phyloP scores from a whole-genome alignment of 140 eudicot genomes.

The Ambrosia hybrid region DNA sequence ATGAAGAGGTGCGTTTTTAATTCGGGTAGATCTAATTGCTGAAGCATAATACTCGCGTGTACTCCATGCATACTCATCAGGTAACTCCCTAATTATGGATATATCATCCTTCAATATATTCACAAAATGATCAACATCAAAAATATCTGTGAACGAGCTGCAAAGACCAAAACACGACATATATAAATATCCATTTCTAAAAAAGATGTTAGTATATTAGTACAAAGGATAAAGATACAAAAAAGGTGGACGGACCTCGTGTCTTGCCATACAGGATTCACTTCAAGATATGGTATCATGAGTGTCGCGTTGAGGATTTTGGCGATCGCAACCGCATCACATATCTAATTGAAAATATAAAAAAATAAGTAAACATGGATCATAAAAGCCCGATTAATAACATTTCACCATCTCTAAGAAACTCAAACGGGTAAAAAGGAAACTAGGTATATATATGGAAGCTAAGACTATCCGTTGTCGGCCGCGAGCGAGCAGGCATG shows the following conservation, averaged over 20 bases:
- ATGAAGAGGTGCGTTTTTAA: slow-evolving; percentile 92
- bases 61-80: slow-evolving; percentile 91
- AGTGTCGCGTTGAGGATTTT: slow-evolving; percentile 94
- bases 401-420: not conserved
- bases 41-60: slow-evolving; percentile 90
- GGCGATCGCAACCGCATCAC: slow-evolving; percentile 97
- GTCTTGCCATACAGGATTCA: slow-evolving; percentile 98
- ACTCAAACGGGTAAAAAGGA: not conserved
- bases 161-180: slow-evolving; percentile 20
- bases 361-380: slow-evolving; percentile 14
- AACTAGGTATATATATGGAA: not conserved
- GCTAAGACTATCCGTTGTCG: too few species aligned
- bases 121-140: slow-evolving; percentile 97
- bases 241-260: slow-evolving; percentile 55
- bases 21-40: slow-evolving; percentile 87
- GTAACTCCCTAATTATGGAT: slow-evolving; percentile 71
- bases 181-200: slow-evolving; percentile 15
- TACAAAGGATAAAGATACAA: not conserved
- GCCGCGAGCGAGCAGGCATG: too few species aligned
- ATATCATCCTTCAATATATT: slow-evolving; percentile 82
- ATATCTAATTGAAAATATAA: slow-evolving; percentile 49
- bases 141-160: slow-evolving; percentile 86
- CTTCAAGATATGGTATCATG: slow-evolving; percentile 88
- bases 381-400: not conserved
- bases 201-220: not conserved